A percentile compares a stretch with the other conserved stretches of the same genome.
Evolutionary conservation across 2,329 filamentous ascomycete species (phyloP).

Genomic region (Paraconiothyrium brasiliense): DNA sequence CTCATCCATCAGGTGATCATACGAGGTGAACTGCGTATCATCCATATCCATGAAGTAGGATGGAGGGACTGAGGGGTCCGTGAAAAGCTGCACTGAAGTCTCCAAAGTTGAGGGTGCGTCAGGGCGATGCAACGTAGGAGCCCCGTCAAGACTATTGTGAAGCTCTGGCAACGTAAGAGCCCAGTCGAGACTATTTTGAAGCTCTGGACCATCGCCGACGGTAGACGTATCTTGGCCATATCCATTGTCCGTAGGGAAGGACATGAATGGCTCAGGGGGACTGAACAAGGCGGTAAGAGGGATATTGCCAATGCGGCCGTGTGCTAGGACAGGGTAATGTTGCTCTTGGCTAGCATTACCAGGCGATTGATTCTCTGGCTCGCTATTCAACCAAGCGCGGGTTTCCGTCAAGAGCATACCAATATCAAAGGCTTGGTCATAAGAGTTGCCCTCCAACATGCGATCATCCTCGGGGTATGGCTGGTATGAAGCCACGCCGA

Average conservation of each 20-base stretch:
- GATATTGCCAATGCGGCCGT: background rate
- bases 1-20: background rate
- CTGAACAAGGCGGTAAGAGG: no score
- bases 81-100: background rate
- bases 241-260: background rate
- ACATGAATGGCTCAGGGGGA: no score
- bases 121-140: background rate
- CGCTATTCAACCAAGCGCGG: background rate
- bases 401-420: background rate
- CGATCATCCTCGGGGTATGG: background rate
- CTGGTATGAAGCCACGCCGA: no score
- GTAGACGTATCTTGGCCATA: background rate
- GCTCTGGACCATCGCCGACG: background rate
- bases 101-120: background rate
- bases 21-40: background rate
- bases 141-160: background rate
- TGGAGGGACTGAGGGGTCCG: background rate
- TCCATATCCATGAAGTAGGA: background rate
- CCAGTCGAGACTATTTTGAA: background rate
- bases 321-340: background rate
- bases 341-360: background rate
- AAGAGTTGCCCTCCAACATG: background rate
- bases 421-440: background rate
- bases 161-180: background rate
- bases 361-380: background rate